Evolutionary conservation across 108 stramenopile species (phyloP).

Genomic region (Chaetoceros tenuissimus): DNA sequence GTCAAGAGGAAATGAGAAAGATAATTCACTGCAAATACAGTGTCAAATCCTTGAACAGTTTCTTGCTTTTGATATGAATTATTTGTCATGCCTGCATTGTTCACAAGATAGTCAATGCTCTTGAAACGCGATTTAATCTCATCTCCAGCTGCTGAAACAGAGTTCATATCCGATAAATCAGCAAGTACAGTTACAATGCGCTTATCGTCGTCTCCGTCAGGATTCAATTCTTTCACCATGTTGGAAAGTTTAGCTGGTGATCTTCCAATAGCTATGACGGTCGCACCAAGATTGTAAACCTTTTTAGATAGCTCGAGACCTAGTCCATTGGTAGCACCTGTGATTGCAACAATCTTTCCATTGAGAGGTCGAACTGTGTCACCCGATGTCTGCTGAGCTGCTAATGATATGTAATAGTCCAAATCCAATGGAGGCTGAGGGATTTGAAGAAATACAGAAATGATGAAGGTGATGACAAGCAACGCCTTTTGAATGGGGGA

Average conservation of each 20-base stretch:
- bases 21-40: constrained; percentile 39
- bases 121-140: constrained; percentile 20
- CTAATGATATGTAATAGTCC: background rate
- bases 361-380: constrained; percentile 10
- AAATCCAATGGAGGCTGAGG: background rate
- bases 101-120: constrained; percentile 37
- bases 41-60: constrained; percentile 23
- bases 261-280: constrained; percentile 38
- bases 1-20: constrained; percentile 55
- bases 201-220: background rate
- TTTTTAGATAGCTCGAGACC: constrained; percentile 20
- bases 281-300: constrained; percentile 28
- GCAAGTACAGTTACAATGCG: constrained; percentile 20
- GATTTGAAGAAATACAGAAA: background rate
- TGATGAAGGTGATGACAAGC: background rate
- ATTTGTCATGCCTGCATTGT: constrained; percentile 51
- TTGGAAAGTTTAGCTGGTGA: constrained; percentile 16
- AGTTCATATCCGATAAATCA: constrained; percentile 35
- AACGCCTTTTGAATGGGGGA: background rate
- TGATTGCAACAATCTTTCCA: constrained; percentile 25
- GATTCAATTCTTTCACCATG: constrained; percentile 11
- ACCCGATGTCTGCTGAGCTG: background rate
- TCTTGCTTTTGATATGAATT: background rate
- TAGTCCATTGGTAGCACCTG: constrained; percentile 43
- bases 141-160: constrained; percentile 32